A percentile compares a stretch with the other conserved stretches of the same genome.
phyloP scores from a whole-genome alignment of 768 basidiomycete species.

The Coprinellus aureogranulatus region DNA sequence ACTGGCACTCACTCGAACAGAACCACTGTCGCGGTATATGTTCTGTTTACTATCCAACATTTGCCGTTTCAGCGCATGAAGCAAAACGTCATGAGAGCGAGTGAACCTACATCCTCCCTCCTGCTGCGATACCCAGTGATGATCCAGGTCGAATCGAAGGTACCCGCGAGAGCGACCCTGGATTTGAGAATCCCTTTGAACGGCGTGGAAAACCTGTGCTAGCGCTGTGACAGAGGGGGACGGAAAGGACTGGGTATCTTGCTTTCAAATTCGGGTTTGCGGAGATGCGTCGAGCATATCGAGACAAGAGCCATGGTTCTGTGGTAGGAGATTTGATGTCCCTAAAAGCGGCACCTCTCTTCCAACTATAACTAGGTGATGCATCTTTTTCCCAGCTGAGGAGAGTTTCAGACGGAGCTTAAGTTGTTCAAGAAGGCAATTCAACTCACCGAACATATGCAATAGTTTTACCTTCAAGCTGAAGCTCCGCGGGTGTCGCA shows the following conservation, averaged over 20 bases:
- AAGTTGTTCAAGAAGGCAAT: not conserved
- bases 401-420: too few relatives aligned
- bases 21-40: slow-evolving; percentile 13
- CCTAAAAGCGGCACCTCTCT: not conserved
- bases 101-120: slow-evolving; percentile 12
- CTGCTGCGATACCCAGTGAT: slow-evolving; percentile 1
- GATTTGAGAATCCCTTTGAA: too few relatives aligned
- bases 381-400: too few relatives aligned
- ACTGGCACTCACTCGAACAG: slow-evolving; percentile 12
- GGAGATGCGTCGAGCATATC: not conserved
- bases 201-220: not conserved
- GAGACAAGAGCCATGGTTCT: not conserved
- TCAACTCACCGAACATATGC: not conserved
- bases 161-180: too few relatives aligned
- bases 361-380: not conserved
- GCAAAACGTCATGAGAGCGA: not conserved
- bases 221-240: not conserved
- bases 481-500: not conserved
- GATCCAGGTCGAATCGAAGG: not conserved
- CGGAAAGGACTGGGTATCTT: not conserved
- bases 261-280: not conserved
- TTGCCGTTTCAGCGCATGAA: not conserved
- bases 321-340: not conserved
- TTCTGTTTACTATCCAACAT: slow-evolving; percentile 12
- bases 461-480: not conserved